Evolutionary conservation across 1,284 basidiomycete species (phyloP).

Genomic region (Rugosomyces carneus): DNA sequence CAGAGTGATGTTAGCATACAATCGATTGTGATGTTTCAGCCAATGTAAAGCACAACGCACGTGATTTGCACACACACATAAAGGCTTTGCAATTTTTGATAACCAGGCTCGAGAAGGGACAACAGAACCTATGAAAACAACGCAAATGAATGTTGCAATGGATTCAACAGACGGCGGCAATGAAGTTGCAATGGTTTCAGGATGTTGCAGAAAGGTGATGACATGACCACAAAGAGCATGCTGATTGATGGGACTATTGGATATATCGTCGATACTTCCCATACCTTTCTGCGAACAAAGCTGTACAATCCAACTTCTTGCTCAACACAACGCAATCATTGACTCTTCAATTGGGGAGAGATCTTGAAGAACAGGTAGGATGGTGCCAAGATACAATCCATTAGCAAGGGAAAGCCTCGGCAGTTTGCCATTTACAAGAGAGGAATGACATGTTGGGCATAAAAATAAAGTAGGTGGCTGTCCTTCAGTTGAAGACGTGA

Average conservation of each 20-base stretch:
- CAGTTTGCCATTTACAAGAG: too few species aligned
- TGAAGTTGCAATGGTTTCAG: conserved; percentile 18
- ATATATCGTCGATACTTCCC: neutral
- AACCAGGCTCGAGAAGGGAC: neutral
- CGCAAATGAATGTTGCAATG: conserved; percentile 24
- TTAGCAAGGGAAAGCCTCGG: conserved; percentile 19
- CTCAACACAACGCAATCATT: conserved; percentile 23
- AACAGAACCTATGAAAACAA: conserved; percentile 24
- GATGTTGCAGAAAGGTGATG: conserved; percentile 30
- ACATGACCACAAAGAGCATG: conserved; percentile 23
- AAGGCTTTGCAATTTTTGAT: neutral
- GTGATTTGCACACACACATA: neutral
- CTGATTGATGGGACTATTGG: neutral
- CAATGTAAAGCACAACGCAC: neutral
- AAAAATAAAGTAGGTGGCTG: too few species aligned
- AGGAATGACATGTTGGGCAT: too few species aligned
- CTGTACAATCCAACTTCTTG: conserved; percentile 19
- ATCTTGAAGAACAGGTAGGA: conserved; percentile 22
- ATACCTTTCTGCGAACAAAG: neutral
- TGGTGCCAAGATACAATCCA: conserved; percentile 19
- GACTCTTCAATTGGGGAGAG: conserved; percentile 26
- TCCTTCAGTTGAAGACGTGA: too few species aligned
- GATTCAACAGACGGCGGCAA: conserved; percentile 29
- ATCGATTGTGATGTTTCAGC: neutral
- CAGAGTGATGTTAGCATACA: too few species aligned